Percentiles rank a stretch among this genome's conserved stretches.
These are phyloP conservation scores for Thraustotheca clavata DNA, from an alignment of 352 stramenopile species.

Conservation along the genomic window DNA sequence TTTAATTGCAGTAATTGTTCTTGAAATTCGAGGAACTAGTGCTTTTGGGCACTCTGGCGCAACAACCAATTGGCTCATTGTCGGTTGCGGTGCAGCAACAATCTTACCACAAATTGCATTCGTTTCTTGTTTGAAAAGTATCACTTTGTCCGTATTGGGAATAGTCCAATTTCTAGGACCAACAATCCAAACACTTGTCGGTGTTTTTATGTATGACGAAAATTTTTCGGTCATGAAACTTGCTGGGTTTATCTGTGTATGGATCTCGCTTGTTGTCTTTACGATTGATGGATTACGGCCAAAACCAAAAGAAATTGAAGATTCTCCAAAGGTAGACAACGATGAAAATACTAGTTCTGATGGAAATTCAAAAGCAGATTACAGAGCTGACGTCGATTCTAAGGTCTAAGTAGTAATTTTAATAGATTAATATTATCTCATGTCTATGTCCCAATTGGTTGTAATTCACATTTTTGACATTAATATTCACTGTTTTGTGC, in stretches of 20 bases:
- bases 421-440: background rate
- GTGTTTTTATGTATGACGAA: conserved; percentile 21
- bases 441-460: no score
- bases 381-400: background rate
- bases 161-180: conserved; percentile 12
- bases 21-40: background rate
- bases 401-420: background rate
- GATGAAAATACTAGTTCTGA: background rate
- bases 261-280: conserved; percentile 13
- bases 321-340: background rate
- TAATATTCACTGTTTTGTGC: no score
- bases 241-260: conserved; percentile 8
- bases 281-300: conserved; percentile 3
- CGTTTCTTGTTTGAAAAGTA: conserved; percentile 4
- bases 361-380: background rate
- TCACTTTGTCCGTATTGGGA: conserved; percentile 6
- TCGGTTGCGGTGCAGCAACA: conserved; percentile 8
- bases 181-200: conserved; percentile 2
- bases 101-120: conserved; percentile 5
- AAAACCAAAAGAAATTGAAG: background rate
- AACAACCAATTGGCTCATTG: conserved; percentile 2
- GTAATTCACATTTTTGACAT: no score
- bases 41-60: background rate
- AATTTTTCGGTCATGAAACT: conserved; percentile 6
- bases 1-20: background rate